phyloP scores from a whole-genome alignment of 768 basidiomycete species.

The Mycena haematopus region DNA sequence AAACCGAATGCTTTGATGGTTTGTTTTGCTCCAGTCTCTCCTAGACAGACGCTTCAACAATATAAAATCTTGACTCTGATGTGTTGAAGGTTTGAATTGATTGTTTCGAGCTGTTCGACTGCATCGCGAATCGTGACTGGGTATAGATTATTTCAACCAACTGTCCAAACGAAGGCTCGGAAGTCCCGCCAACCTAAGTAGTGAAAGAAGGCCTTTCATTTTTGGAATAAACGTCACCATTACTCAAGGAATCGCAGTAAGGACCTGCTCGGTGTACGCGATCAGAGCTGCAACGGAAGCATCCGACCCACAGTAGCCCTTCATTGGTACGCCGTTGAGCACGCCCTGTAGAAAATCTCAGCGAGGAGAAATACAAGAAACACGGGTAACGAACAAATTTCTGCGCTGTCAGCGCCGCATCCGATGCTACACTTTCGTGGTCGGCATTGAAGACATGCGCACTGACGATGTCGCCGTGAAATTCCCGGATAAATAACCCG shows the following conservation, averaged over 20 bases:
- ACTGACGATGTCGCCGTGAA: neutral
- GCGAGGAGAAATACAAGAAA: neutral
- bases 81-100: too few species aligned
- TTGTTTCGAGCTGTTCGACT: too few species aligned
- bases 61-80: too few species aligned
- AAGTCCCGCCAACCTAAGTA: too few species aligned
- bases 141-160: too few species aligned
- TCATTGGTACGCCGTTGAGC: conserved; percentile 13
- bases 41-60: too few species aligned
- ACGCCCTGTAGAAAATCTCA: conserved; percentile 5
- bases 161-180: too few species aligned
- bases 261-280: conserved; percentile 11
- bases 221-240: too few species aligned
- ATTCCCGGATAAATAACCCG: neutral
- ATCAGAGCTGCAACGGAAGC: conserved; percentile 3
- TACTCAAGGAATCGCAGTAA: neutral
- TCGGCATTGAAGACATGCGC: neutral
- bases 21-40: too few species aligned
- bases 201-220: too few species aligned
- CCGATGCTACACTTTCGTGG: neutral
- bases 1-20: too few species aligned
- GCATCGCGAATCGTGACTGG: too few species aligned
- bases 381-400: neutral
- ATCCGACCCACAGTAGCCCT: conserved; percentile 22
- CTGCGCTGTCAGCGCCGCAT: neutral